Base-by-base conservation (phyloP, 228 moss, liverwort and hornwort species). In the Sphagnum magellanicum region DNA sequence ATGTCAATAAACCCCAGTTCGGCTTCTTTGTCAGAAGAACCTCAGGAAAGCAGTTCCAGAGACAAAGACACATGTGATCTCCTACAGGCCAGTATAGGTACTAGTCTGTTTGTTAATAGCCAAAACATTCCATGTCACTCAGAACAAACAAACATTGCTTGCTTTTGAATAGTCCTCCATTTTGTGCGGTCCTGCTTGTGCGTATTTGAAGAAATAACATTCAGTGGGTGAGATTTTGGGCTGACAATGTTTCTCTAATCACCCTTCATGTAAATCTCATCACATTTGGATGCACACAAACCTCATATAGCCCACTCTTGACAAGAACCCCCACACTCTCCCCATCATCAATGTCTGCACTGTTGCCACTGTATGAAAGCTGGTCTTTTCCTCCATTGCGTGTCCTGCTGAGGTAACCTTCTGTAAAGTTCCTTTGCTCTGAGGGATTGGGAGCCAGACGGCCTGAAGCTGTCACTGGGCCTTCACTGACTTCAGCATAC, bases 261-360 rank as follows among this genome's bases (percentile, higher is more conserved):
- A 32, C 32, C 32, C 32, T 32, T 32, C 32, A 32, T 32, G 32
- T 32, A 32, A 32, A 32, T 32, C 32, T 32, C 32, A 3, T 32
- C 32, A 64, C 49, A 63, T 68, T 62, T 52, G 47, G 67, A 59
- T 75, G 50, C 67, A 71, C 51, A 74, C 83, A 63, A 50, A 98
- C 98, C 98, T 98, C 98, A 74, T 98, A 94, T 51, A 98, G 79
- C 49, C 98, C 94, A 50, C 94, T 87, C 74, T 98, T 98, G 66
- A 98, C 98, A 62, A 94, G 79, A 66, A 98, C 98, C 73, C 98
- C 94, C 53, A 98, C 98, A 66, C 79, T 86, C 80, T 88, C 90
- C 76, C 90, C 94, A 55, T 93, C 90, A 14, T 91, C 90, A 61
- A 75, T 77, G 48, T 87, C 87, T 60, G 80, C 74, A 55, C 64